Base-by-base conservation (phyloP, 192 early-diverging fungal species). In the Thamnidium elegans region DNA sequence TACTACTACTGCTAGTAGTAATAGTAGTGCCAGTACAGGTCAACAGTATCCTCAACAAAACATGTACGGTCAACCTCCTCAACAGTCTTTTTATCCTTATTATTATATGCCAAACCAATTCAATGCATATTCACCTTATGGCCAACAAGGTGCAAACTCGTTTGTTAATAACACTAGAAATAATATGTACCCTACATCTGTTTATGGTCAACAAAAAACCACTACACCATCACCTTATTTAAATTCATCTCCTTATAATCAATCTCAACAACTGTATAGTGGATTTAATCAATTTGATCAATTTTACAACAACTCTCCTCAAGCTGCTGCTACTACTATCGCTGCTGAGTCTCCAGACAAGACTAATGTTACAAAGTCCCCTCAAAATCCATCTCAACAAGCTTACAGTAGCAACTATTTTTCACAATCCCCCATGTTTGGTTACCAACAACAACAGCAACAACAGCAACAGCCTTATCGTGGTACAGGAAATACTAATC, bases 71-170 rank as follows among this genome's bases (percentile, higher is more conserved):
- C 78, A 76, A 36, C 85, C 86, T 45, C 63, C 68, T 63, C 71
- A 76, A 19, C 70, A 88, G 70, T 91, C 89, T 6, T 94, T 91
- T 80, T 90, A 87, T 70, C 86, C 83, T 63, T 87, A 90, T 69
- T 93, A 95, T 79, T 86, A 91, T 76, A 83, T 84, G 53, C 83
- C 84, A 17, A 84, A 86, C 75, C 89, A 93, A 72, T 94, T 86
- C 83, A 87, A 85, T 34, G 85, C 80, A 21, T 93, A 93, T 76
- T 89, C 89, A 66, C 86, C 85, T 67, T 96, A 93, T 72, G 90
- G 88, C 19, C 92, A 94, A 74, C 92, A 39, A 39, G 36, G 36
- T 1, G 5, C 36, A 9, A 39, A 39, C 36, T 39, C 36, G 4
- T 39, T 39, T 39, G 9, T 39, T 6, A 39, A 88, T 9, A 92